Percentiles rank a stretch among this genome's conserved stretches.
Evolutionary conservation across 1,284 basidiomycete genomes (phyloP).

Genomic region (Puccinia hordei): DNA sequence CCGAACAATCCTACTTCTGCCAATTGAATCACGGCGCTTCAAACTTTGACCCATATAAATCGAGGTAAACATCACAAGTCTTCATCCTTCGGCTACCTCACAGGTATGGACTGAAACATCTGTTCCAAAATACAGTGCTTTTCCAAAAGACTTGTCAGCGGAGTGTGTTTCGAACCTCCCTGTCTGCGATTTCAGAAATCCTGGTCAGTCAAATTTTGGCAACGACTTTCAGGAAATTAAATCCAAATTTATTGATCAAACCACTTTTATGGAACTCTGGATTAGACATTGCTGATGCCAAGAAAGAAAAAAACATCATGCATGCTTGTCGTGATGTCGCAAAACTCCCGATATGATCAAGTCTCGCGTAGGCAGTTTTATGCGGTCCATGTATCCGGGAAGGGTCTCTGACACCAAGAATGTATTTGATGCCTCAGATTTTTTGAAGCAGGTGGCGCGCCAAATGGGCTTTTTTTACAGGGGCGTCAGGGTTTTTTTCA

Average conservation of each 20-base stretch:
- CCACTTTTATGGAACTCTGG: background rate
- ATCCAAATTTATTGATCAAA: background rate
- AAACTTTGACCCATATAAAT: conserved; percentile 45
- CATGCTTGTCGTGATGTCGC: conserved; percentile 24
- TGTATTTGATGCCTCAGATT: no score
- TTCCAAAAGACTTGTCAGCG: conserved; percentile 23
- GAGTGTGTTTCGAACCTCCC: conserved; percentile 41
- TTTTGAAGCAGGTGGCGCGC: no score
- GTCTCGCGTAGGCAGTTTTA: no score
- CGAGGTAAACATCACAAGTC: conserved; percentile 2
- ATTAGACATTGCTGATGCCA: conserved; percentile 27
- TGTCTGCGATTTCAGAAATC: conserved; percentile 43
- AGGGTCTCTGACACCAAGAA: no score
- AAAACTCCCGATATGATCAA: conserved; percentile 38
- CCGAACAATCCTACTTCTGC: conserved; percentile 36
- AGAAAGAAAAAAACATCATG: conserved; percentile 26
- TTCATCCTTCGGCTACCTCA: background rate
- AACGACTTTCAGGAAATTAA: background rate
- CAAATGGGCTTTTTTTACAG: no score
- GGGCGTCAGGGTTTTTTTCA: no score
- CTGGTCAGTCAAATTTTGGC: conserved; percentile 1
- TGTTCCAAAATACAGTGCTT: background rate
- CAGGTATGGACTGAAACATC: no score
- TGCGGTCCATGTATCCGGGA: no score
- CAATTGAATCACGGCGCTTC: conserved; percentile 16